These are phyloP conservation scores for Neofusicoccum parvum DNA, from an alignment of 2,329 filamentous ascomycete species.

Conservation along the genomic window DNA sequence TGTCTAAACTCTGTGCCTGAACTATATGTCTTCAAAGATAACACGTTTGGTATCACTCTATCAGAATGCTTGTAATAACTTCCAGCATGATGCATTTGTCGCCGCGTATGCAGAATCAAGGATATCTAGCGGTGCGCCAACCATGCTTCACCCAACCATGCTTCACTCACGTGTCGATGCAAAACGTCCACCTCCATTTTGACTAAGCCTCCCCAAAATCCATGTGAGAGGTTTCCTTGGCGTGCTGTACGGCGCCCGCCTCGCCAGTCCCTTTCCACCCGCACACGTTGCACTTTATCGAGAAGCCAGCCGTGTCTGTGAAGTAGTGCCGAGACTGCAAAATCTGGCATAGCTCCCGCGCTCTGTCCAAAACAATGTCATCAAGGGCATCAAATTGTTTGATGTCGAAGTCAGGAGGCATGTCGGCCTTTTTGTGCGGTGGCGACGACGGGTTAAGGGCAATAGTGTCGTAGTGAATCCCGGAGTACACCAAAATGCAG, in stretches of 20 bases:
- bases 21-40: neutral
- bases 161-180: neutral
- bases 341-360: slow-evolving; percentile 56
- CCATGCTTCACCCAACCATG: neutral
- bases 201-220: slow-evolving; percentile 53
- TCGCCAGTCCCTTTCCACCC: slow-evolving; percentile 70
- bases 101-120: neutral
- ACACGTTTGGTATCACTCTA: neutral
- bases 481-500: slow-evolving; percentile 84
- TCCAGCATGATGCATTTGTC: neutral
- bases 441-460: slow-evolving; percentile 65
- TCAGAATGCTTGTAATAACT: neutral
- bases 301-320: slow-evolving; percentile 82
- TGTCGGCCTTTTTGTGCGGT: slow-evolving; percentile 57
- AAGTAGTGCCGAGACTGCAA: slow-evolving; percentile 78
- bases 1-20: neutral
- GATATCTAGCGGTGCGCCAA: neutral
- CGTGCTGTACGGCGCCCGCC: slow-evolving; percentile 63
- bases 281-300: slow-evolving; percentile 76
- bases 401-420: slow-evolving; percentile 75
- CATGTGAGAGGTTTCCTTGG: slow-evolving; percentile 60
- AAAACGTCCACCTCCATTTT: neutral
- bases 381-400: slow-evolving; percentile 68
- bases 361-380: slow-evolving; percentile 59
- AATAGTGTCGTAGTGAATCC: slow-evolving; percentile 91